Evolutionary conservation across 352 stramenopile genomes (phyloP).

Genomic region (Globisporangium uncinulatum): DNA sequence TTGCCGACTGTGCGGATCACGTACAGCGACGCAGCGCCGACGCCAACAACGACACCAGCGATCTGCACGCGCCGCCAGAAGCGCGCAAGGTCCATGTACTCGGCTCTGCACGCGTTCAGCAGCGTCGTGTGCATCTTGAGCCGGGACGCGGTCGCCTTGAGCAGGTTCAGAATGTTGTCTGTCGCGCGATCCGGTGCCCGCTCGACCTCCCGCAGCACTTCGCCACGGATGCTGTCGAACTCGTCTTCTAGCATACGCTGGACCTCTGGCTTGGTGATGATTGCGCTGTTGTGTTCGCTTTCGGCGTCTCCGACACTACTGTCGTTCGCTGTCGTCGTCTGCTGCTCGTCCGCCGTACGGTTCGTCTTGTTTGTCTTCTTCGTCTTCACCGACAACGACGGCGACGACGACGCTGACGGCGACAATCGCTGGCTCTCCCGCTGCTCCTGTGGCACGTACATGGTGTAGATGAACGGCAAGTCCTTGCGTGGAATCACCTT

Average conservation of each 20-base stretch:
- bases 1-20: slow-evolving; percentile 65
- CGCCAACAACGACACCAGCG: slow-evolving; percentile 43
- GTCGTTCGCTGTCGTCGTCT: slow-evolving; percentile 5
- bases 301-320: slow-evolving; percentile 3
- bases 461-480: slow-evolving; percentile 86
- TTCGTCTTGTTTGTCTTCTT: slow-evolving; percentile 11
- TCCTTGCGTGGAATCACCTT: slow-evolving; percentile 86
- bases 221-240: slow-evolving; percentile 78
- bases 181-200: slow-evolving; percentile 76
- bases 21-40: slow-evolving; percentile 68
- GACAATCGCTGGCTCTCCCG: slow-evolving; percentile 16
- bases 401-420: neutral
- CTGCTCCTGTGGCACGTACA: slow-evolving; percentile 79
- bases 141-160: slow-evolving; percentile 70
- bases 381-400: neutral
- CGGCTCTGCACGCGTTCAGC: slow-evolving; percentile 67
- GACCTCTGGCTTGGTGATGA: slow-evolving; percentile 20
- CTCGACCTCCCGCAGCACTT: slow-evolving; percentile 82
- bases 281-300: slow-evolving; percentile 4
- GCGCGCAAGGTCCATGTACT: slow-evolving; percentile 63
- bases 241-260: slow-evolving; percentile 78
- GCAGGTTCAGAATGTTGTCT: slow-evolving; percentile 76
- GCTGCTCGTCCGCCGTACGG: slow-evolving; percentile 2
- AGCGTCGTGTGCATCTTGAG: slow-evolving; percentile 85
- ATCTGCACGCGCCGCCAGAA: slow-evolving; percentile 78